phyloP scores from a whole-genome alignment of 192 early-diverging fungal species.

The Diversispora epigaea region DNA sequence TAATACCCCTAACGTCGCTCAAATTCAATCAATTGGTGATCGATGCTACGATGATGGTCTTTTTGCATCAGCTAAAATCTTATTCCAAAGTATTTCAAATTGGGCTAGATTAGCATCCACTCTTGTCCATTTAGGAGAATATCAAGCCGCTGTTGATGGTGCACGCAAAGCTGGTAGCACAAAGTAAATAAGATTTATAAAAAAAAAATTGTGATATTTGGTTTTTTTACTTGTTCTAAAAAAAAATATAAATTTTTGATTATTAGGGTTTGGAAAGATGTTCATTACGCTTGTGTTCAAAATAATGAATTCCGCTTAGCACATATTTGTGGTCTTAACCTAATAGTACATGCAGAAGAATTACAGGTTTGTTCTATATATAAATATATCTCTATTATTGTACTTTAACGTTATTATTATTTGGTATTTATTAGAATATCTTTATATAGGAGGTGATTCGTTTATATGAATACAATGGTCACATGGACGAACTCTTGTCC shows the following conservation, averaged over 20 bases:
- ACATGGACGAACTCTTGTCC: constrained; percentile 87
- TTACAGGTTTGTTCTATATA: constrained; percentile 52
- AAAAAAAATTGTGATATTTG: neutral
- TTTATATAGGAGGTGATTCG: constrained; percentile 63
- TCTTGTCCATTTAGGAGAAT: constrained; percentile 91
- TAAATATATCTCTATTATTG: neutral
- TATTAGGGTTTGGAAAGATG: constrained; percentile 94
- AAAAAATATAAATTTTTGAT: neutral
- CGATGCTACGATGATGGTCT: constrained; percentile 90
- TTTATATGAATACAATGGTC: constrained; percentile 84
- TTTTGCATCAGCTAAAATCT: constrained; percentile 90
- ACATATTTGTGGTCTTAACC: constrained; percentile 95
- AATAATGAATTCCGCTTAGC: constrained; percentile 95
- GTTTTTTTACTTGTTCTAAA: neutral
- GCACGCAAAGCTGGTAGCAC: constrained; percentile 98
- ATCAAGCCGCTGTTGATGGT: constrained; percentile 96
- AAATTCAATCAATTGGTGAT: constrained; percentile 91
- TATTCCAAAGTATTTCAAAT: constrained; percentile 97
- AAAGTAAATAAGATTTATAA: constrained; percentile 42
- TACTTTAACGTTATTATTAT: neutral
- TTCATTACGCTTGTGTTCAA: constrained; percentile 93
- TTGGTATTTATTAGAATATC: neutral
- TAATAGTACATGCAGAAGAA: constrained; percentile 98
- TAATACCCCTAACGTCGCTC: constrained; percentile 88
- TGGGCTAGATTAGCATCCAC: constrained; percentile 97